These are phyloP conservation scores for Haplosporangium gracile DNA, from an alignment of 192 early-diverging fungal species.

Conservation along the genomic window DNA sequence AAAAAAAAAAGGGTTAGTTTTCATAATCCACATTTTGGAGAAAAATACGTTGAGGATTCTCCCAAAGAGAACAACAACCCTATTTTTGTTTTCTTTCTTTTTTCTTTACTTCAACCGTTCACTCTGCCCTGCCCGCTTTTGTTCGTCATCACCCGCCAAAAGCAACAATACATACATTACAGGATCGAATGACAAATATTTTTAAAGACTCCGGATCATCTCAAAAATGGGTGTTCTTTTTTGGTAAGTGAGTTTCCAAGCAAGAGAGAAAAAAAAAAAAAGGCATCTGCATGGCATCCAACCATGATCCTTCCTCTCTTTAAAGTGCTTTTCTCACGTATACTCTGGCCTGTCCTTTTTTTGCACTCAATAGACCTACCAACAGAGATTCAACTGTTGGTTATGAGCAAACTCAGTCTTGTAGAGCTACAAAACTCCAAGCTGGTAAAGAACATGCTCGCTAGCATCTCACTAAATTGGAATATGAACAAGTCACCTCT, in stretches of 20 bases:
- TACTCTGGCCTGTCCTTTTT: neutral
- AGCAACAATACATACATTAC: no score
- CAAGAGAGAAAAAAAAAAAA: no score
- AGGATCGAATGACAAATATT: neutral
- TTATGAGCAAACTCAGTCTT: conserved; percentile 25
- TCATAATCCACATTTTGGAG: neutral
- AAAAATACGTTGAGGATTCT: no score
- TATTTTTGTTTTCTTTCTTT: neutral
- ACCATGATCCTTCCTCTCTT: no score
- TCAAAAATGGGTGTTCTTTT: conserved; percentile 1
- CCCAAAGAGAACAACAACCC: no score
- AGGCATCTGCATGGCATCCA: no score
- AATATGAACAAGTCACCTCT: no score
- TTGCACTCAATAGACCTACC: conserved; percentile 20
- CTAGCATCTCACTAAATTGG: neutral
- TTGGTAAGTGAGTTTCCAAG: neutral
- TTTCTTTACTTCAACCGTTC: neutral
- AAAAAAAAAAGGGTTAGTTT: neutral
- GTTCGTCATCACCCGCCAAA: no score
- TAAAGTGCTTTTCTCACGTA: neutral
- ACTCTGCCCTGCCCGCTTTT: no score
- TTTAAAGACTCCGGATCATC: neutral
- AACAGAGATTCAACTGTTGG: conserved; percentile 31
- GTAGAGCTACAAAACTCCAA: conserved; percentile 20
- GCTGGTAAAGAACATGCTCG: conserved; percentile 8